phyloP scores from a whole-genome alignment of 306 rosid species.

The Inga leiocalycina region DNA sequence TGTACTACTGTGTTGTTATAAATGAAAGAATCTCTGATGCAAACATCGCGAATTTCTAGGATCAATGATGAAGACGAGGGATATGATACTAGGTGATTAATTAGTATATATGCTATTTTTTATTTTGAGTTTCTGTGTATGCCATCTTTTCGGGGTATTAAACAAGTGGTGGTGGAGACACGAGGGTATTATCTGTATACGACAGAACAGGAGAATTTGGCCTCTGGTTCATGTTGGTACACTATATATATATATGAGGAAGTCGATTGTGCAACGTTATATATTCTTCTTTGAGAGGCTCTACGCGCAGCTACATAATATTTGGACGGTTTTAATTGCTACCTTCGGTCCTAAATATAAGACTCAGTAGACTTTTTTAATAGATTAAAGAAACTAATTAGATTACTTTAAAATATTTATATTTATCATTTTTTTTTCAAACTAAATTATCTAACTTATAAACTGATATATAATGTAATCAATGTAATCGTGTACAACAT shows the following conservation, averaged over 20 bases:
- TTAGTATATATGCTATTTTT: not conserved
- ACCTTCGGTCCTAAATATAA: too few relatives aligned
- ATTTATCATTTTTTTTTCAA: too few relatives aligned
- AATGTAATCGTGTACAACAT: too few relatives aligned
- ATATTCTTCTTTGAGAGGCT: not conserved
- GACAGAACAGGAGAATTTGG: slow-evolving; percentile 27
- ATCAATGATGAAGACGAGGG: not conserved
- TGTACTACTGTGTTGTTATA: not conserved
- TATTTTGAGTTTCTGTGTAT: not conserved
- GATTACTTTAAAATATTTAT: too few relatives aligned
- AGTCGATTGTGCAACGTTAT: slow-evolving; percentile 29
- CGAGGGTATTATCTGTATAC: not conserved
- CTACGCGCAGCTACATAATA: not conserved
- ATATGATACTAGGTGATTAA: not conserved
- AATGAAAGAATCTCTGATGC: slow-evolving; percentile 3
- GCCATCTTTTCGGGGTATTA: not conserved
- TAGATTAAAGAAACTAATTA: too few relatives aligned
- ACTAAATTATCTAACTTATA: too few relatives aligned
- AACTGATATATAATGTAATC: too few relatives aligned
- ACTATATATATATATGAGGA: not conserved
- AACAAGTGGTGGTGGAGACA: not conserved
- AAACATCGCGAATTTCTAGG: not conserved
- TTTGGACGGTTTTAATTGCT: not conserved
- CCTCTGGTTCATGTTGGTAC: slow-evolving; percentile 20
- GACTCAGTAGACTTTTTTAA: too few relatives aligned